A percentile compares a stretch with the other conserved stretches of the same genome.
phyloP scores from a whole-genome alignment of 2,329 filamentous ascomycete species.

The Colletotrichum acutatum region DNA sequence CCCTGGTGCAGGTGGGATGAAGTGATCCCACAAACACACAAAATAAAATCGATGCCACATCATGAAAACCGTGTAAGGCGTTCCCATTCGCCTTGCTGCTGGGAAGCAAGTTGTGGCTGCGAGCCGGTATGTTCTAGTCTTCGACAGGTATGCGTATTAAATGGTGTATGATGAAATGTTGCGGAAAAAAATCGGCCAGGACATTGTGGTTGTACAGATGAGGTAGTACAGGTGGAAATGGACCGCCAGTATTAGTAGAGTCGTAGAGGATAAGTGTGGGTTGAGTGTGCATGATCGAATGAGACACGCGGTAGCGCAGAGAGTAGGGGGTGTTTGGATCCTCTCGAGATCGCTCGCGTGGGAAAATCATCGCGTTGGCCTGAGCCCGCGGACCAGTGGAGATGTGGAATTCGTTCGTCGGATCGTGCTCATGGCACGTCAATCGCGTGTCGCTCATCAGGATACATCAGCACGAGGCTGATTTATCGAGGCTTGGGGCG shows the following conservation, averaged over 20 bases:
- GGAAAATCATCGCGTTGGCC: conserved; percentile 36
- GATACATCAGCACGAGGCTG: not conserved
- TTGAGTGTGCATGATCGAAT: conserved; percentile 25
- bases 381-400: conserved; percentile 13
- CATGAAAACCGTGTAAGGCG: conserved; percentile 34
- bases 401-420: conserved; percentile 4
- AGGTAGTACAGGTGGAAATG: conserved; percentile 28
- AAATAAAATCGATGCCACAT: conserved; percentile 36
- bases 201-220: conserved; percentile 25
- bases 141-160: conserved; percentile 49
- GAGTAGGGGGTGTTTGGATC: conserved; percentile 17
- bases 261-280: conserved; percentile 13
- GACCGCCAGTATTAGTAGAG: conserved; percentile 32
- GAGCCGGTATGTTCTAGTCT: conserved; percentile 49
- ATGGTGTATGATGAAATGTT: conserved; percentile 40
- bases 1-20: conserved; percentile 17
- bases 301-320: conserved; percentile 21
- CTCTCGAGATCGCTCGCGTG: conserved; percentile 34
- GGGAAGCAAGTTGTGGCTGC: conserved; percentile 51
- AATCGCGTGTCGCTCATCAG: not conserved
- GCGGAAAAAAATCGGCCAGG: conserved; percentile 28
- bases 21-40: conserved; percentile 31
- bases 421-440: conserved; percentile 21
- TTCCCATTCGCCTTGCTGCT: conserved; percentile 45
- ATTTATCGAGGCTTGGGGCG: conserved; percentile 53